Conservation (phyloP, 2,329 filamentous ascomycete species). For the Diaporthe humulicola region DNA sequence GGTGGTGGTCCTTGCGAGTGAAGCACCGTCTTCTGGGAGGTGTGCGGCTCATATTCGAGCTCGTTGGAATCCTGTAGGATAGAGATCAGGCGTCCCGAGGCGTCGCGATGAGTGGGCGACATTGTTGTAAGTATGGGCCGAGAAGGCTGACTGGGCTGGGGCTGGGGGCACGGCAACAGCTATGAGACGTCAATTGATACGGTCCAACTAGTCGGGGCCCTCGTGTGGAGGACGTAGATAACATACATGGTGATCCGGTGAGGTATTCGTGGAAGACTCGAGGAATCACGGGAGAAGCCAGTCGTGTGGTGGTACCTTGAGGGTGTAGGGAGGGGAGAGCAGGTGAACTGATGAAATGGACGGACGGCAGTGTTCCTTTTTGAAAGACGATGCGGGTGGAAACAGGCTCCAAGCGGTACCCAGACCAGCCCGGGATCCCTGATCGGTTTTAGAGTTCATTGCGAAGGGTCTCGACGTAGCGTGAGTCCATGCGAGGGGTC, state of each 20-base stretch:
- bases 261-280: not conserved
- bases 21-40: not conserved
- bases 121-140: conserved; percentile 3
- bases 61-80: conserved; percentile 35
- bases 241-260: conserved; percentile 4
- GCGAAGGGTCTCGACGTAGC: not conserved
- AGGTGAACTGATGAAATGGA: not conserved
- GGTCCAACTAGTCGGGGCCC: not conserved
- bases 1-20: not conserved
- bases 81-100: conserved; percentile 37
- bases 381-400: conserved; percentile 27
- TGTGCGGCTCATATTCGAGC: conserved; percentile 14
- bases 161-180: not conserved
- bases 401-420: conserved; percentile 21
- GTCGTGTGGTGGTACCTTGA: conserved; percentile 1
- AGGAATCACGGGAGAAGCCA: not conserved
- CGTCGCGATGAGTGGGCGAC: conserved; percentile 34
- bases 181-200: conserved; percentile 4
- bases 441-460: conserved; percentile 27
- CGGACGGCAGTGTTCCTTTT: conserved; percentile 32
- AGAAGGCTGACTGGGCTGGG: not conserved
- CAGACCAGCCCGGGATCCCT: conserved; percentile 24
- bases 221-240: not conserved
- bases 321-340: conserved; percentile 16
- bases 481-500: conserved; percentile 15